Percentiles rank a stretch among this genome's conserved stretches.
Conservation (phyloP, 257 asterid genomes). For the Petrea volubilis region DNA sequence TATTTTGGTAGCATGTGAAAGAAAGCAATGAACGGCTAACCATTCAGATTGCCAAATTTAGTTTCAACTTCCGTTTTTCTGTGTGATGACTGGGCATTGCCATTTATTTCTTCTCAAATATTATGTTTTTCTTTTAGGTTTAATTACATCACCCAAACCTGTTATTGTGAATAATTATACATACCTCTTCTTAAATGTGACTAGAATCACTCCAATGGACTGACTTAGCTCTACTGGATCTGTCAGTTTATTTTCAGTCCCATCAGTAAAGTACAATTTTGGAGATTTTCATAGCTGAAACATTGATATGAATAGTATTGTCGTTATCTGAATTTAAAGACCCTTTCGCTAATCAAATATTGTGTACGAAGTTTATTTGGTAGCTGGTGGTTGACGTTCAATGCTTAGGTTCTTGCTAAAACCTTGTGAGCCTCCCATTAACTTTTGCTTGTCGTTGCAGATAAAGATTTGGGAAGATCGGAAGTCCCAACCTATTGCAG, state of each 20-base stretch:
- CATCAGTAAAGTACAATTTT: neutral
- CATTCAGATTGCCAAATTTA: neutral
- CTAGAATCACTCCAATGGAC: neutral
- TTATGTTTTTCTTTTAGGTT: too few relatives aligned
- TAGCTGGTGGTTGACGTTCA: neutral
- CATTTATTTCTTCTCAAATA: neutral
- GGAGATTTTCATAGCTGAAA: neutral
- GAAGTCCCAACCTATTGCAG: constrained; percentile 68
- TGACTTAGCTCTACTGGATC: neutral
- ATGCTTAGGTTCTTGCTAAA: neutral
- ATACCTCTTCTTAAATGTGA: too few relatives aligned
- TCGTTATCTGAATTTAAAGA: neutral
- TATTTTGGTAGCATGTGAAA: neutral
- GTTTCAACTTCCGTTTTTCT: neutral
- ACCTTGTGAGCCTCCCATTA: constrained; percentile 4
- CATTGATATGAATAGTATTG: neutral
- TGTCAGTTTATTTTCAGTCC: neutral
- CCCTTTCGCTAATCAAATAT: neutral
- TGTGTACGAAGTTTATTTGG: neutral
- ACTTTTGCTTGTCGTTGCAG: constrained; percentile 42
- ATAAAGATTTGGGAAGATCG: constrained; percentile 88
- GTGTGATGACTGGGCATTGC: neutral
- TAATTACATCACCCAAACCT: too few relatives aligned
- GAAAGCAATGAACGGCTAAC: neutral
- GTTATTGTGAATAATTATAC: too few relatives aligned